These are phyloP conservation scores for Naganishia albida DNA, from an alignment of 1,284 basidiomycete genomes.

Conservation along the genomic window DNA sequence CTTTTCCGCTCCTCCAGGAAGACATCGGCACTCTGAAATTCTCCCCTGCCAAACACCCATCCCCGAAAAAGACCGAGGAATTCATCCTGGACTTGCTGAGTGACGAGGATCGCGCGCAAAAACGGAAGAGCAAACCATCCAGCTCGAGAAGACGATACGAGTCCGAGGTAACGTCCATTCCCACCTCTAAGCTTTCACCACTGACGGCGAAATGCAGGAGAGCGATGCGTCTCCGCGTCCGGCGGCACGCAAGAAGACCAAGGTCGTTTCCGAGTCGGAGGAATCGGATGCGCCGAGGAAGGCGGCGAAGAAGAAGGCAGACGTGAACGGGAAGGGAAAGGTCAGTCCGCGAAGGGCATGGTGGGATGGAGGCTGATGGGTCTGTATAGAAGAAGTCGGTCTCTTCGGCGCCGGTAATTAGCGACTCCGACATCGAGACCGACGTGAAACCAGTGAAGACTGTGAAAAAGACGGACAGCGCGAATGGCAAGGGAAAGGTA, in stretches of 20 bases:
- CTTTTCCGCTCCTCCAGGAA: neutral
- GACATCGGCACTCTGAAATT: constrained; percentile 4
- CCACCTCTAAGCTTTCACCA: neutral
- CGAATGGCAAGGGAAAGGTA: constrained; percentile 1
- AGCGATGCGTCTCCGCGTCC: neutral
- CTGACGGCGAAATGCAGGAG: neutral
- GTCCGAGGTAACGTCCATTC: constrained; percentile 4
- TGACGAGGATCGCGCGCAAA: neutral
- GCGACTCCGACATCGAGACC: too few relatives aligned
- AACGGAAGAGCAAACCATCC: neutral
- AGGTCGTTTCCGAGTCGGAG: neutral
- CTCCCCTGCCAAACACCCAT: neutral
- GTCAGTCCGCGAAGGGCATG: neutral
- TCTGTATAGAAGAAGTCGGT: too few relatives aligned
- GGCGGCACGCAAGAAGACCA: neutral
- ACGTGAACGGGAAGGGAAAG: too few relatives aligned
- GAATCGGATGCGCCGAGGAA: constrained; percentile 6
- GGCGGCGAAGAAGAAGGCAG: neutral
- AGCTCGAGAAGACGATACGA: neutral
- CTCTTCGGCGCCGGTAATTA: too few relatives aligned
- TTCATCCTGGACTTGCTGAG: neutral
- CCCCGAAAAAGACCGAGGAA: neutral
- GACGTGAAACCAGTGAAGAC: too few relatives aligned
- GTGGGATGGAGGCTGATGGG: neutral
- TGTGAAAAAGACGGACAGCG: too few relatives aligned